Percentiles rank a stretch among this genome's conserved stretches.
Conservation (phyloP, 1,284 basidiomycete species). For the Clitocybe nebularis region DNA sequence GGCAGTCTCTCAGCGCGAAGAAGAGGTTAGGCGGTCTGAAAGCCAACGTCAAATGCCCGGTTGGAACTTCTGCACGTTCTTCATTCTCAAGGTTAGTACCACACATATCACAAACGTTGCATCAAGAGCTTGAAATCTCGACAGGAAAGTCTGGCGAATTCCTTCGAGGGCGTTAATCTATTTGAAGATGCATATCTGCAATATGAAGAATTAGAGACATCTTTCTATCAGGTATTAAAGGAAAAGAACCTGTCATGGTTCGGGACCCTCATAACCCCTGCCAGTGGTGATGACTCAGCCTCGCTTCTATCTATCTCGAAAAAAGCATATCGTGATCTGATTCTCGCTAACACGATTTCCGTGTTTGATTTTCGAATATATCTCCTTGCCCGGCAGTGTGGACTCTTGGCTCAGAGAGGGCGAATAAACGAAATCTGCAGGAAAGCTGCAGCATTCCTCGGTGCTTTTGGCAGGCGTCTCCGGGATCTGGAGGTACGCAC, state of each 20-base stretch:
- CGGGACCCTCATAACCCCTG: constrained; percentile 71
- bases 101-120: neutral
- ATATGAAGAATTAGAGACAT: constrained; percentile 89
- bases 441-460: constrained; percentile 72
- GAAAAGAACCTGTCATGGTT: constrained; percentile 92
- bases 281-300: constrained; percentile 74
- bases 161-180: constrained; percentile 88
- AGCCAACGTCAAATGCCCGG: constrained; percentile 84
- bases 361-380: constrained; percentile 95
- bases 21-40: constrained; percentile 86
- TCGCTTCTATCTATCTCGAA: constrained; percentile 77
- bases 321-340: constrained; percentile 88
- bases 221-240: constrained; percentile 75
- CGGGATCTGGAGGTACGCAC: constrained; percentile 74
- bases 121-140: neutral
- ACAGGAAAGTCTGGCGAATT: constrained; percentile 91
- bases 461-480: constrained; percentile 76
- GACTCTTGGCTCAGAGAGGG: constrained; percentile 71
- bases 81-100: constrained; percentile 86
- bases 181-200: constrained; percentile 86
- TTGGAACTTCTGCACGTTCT: constrained; percentile 98
- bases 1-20: constrained; percentile 75
- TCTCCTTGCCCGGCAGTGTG: constrained; percentile 83
- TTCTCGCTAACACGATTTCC: constrained; percentile 87
- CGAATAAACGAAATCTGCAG: constrained; percentile 64